Conservation (phyloP, 192 early-diverging fungal genomes). For the Dispira simplex region DNA sequence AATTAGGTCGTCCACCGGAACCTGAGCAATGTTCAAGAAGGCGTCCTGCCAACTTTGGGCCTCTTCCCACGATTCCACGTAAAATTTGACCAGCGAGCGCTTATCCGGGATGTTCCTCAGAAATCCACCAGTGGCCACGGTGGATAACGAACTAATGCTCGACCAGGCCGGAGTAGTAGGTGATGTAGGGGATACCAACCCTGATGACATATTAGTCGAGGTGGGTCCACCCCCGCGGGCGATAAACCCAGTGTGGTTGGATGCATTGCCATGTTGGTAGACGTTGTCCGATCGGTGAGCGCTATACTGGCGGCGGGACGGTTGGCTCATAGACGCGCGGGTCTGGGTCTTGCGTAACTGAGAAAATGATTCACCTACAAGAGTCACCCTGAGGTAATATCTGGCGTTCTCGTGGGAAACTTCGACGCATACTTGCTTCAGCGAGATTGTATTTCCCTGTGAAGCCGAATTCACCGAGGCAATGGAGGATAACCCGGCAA, state of each 20-base stretch:
- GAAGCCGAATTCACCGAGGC: background rate
- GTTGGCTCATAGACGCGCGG: background rate
- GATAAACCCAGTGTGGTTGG: background rate
- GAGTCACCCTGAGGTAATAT: background rate
- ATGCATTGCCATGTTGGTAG: too few species aligned
- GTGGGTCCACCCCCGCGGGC: background rate
- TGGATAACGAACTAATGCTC: background rate
- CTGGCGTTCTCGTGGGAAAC: background rate
- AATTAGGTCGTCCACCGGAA: constrained; percentile 5
- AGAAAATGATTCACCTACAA: constrained; percentile 4
- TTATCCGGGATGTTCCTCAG: constrained; percentile 7
- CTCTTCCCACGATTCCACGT: constrained; percentile 5
- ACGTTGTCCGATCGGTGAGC: too few species aligned
- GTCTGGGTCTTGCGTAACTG: constrained; percentile 5
- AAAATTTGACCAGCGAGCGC: background rate
- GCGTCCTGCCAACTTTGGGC: constrained; percentile 6
- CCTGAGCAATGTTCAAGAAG: constrained; percentile 1
- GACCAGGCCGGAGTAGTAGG: background rate
- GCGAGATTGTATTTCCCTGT: background rate
- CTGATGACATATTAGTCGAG: background rate
- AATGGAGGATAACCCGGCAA: background rate
- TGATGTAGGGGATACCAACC: background rate
- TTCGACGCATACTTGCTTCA: constrained; percentile 9
- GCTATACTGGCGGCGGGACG: too few species aligned
- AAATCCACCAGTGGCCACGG: constrained; percentile 4